A percentile compares a stretch with the other conserved stretches of the same genome.
Conservation (phyloP, 768 basidiomycete genomes). For the Suillus ampliporus region DNA sequence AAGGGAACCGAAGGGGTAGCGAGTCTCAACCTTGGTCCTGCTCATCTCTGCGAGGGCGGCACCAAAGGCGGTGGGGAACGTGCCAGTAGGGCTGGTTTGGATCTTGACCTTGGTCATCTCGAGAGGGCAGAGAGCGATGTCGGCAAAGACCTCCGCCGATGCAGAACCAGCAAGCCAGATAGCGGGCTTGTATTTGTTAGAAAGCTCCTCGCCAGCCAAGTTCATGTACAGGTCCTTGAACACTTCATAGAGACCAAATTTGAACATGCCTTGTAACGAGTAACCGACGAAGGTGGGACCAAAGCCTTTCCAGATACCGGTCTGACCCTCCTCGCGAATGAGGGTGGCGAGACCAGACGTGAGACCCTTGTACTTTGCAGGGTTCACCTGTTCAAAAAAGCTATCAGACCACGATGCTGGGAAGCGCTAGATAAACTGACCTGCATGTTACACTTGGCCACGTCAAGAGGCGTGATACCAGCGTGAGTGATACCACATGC, state of each 20-base stretch:
- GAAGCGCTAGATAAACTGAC: slow-evolving; percentile 40
- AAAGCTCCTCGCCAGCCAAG: slow-evolving; percentile 81
- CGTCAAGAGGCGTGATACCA: slow-evolving; percentile 85
- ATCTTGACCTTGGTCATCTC: slow-evolving; percentile 96
- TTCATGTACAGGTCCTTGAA: slow-evolving; percentile 96
- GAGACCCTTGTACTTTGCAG: slow-evolving; percentile 75
- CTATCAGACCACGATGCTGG: not conserved
- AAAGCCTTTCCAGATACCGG: slow-evolving; percentile 93
- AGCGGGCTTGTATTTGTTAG: slow-evolving; percentile 81
- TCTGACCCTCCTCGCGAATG: slow-evolving; percentile 79
- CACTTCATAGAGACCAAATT: slow-evolving; percentile 96
- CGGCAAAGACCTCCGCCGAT: slow-evolving; percentile 94
- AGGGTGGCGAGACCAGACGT: slow-evolving; percentile 64
- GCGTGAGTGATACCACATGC: slow-evolving; percentile 91
- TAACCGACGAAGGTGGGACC: slow-evolving; percentile 94
- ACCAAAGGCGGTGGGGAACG: slow-evolving; percentile 79
- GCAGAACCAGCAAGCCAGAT: slow-evolving; percentile 96
- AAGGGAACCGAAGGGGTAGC: slow-evolving; percentile 85
- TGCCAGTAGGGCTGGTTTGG: slow-evolving; percentile 75
- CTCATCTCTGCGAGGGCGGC: slow-evolving; percentile 76
- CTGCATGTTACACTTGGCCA: slow-evolving; percentile 94
- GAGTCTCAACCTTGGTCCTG: slow-evolving; percentile 68
- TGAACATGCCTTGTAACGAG: slow-evolving; percentile 97
- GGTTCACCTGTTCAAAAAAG: slow-evolving; percentile 62
- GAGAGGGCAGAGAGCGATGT: slow-evolving; percentile 93